Conservation (phyloP, 2,329 filamentous ascomycete genomes). For the Neurospora sp. region DNA sequence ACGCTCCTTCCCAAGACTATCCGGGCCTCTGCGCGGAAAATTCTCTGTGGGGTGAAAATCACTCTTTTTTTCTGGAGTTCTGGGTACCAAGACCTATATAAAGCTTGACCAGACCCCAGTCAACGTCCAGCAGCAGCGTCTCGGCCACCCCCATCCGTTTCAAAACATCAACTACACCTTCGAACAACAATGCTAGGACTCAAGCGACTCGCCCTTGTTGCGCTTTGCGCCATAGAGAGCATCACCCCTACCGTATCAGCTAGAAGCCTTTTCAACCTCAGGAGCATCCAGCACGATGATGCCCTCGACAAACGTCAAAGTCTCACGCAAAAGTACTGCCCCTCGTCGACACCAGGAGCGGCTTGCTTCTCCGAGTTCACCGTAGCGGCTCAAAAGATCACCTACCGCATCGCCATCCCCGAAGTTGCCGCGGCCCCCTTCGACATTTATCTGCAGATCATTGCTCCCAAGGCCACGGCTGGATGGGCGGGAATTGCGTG, state of each 20-base stretch:
- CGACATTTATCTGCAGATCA: constrained; percentile 27
- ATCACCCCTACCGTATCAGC: not conserved
- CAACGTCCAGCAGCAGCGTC: not conserved
- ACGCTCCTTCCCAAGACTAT: constrained; percentile 9
- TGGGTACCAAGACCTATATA: not conserved
- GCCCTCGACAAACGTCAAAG: constrained; percentile 8
- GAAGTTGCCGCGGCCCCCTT: constrained; percentile 22
- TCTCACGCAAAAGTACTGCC: constrained; percentile 15
- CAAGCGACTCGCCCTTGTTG: constrained; percentile 6
- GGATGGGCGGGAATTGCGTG: constrained; percentile 30
- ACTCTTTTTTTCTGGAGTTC: not conserved
- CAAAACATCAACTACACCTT: not conserved
- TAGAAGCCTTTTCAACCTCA: not conserved
- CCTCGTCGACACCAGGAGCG: not conserved
- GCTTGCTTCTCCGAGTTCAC: constrained; percentile 21
- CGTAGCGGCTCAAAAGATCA: constrained; percentile 12
- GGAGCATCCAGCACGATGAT: constrained; percentile 2
- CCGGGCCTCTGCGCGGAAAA: constrained; percentile 4
- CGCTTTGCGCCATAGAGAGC: constrained; percentile 5
- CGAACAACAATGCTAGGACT: constrained; percentile 3
- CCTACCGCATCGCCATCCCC: constrained; percentile 23
- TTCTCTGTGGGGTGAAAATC: not conserved
- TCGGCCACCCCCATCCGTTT: not conserved
- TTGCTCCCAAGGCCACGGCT: constrained; percentile 23
- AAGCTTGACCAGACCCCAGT: constrained; percentile 2